Evolutionary conservation across 805 yeast species (phyloP).

Genomic region (Starmerella geochares): DNA sequence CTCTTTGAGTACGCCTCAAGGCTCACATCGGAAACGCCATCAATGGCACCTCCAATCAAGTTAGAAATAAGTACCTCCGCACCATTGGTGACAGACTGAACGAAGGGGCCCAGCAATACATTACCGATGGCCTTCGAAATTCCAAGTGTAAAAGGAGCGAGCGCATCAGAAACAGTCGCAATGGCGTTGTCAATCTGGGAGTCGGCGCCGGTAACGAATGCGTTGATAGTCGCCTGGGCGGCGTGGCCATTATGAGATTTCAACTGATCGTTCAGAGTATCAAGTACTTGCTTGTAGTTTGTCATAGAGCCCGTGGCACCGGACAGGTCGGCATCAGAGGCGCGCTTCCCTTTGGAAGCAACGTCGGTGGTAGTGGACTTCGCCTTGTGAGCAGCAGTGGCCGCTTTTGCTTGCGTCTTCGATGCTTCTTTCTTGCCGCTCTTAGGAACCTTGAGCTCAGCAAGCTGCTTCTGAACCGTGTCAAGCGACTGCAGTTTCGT

Average conservation of each 20-base stretch:
- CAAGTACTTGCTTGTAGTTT: slow-evolving; percentile 22
- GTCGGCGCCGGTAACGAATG: slow-evolving; percentile 30
- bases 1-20: slow-evolving; percentile 19
- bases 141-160: slow-evolving; percentile 19
- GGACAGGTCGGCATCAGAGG: slow-evolving; percentile 14
- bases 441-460: slow-evolving; percentile 8
- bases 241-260: slow-evolving; percentile 24
- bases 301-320: slow-evolving; percentile 24
- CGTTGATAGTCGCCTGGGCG: slow-evolving; percentile 24
- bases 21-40: slow-evolving; percentile 24
- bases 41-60: slow-evolving; percentile 24
- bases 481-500: slow-evolving; percentile 11
- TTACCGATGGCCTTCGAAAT: slow-evolving; percentile 20
- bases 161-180: slow-evolving; percentile 21
- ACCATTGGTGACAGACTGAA: slow-evolving; percentile 30
- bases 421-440: slow-evolving; percentile 1
- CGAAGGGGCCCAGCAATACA: slow-evolving; percentile 27
- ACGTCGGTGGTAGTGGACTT: not conserved
- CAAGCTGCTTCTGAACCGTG: slow-evolving; percentile 21
- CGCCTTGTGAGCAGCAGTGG: not conserved
- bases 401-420: not conserved
- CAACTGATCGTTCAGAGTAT: slow-evolving; percentile 23
- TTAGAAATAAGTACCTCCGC: slow-evolving; percentile 28
- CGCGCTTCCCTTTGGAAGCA: slow-evolving; percentile 13
- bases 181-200: slow-evolving; percentile 31